Evolutionary conservation across 495 filamentous ascomycete genomes (phyloP).

Genomic region (Polyplosphaeria fusca): DNA sequence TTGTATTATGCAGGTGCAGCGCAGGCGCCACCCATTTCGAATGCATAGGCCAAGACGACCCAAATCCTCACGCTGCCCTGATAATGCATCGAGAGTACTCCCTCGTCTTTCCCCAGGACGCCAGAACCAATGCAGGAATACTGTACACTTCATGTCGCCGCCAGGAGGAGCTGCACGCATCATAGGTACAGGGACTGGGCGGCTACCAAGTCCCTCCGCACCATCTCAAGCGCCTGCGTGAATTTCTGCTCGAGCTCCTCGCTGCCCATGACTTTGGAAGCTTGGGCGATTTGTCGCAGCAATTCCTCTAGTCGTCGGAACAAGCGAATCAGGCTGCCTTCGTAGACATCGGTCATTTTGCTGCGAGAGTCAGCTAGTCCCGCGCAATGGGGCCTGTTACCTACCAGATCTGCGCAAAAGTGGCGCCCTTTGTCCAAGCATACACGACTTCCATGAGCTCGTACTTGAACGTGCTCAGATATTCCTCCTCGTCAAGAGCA

Average conservation of each 20-base stretch:
- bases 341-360: slow-evolving; percentile 98
- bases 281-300: slow-evolving; percentile 96
- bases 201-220: slow-evolving; percentile 87
- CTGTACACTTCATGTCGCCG: not conserved
- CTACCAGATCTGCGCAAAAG: slow-evolving; percentile 94
- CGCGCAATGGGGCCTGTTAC: too few relatives aligned
- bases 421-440: slow-evolving; percentile 87
- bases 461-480: slow-evolving; percentile 79
- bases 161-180: slow-evolving; percentile 1
- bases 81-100: too few relatives aligned
- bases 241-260: slow-evolving; percentile 90
- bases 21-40: too few relatives aligned
- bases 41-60: too few relatives aligned
- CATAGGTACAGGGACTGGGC: slow-evolving; percentile 88
- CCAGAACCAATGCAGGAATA: too few relatives aligned
- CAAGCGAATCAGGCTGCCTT: slow-evolving; percentile 90
- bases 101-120: too few relatives aligned
- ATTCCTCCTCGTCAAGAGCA: slow-evolving; percentile 86
- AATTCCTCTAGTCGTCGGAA: slow-evolving; percentile 95
- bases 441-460: slow-evolving; percentile 95
- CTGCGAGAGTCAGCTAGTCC: slow-evolving; percentile 43
- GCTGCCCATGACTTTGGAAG: slow-evolving; percentile 94
- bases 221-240: slow-evolving; percentile 74
- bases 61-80: too few relatives aligned
- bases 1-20: too few relatives aligned